Conservation (phyloP, 2,329 filamentous ascomycete species). For the Gaeumannomyces sp. region DNA sequence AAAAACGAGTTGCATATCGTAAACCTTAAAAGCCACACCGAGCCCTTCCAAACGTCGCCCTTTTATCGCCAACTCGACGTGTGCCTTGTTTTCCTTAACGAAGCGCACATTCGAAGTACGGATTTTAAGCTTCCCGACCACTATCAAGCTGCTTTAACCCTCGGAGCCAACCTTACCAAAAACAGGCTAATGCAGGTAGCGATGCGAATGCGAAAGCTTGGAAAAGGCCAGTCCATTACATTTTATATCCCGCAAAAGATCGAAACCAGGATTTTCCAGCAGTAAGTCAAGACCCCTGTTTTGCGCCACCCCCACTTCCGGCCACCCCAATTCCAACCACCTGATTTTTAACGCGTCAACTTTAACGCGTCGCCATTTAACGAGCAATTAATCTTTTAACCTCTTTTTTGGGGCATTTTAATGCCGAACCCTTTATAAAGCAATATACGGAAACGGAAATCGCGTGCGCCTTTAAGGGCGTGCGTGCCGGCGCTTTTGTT, state of each 20-base stretch:
- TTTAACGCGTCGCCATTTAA: too few relatives aligned
- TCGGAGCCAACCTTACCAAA: constrained; percentile 61
- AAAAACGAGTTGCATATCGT: constrained; percentile 49
- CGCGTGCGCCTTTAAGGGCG: too few relatives aligned
- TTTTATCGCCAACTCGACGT: constrained; percentile 48
- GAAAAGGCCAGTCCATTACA: constrained; percentile 56
- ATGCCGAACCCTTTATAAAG: too few relatives aligned
- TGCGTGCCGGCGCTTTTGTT: too few relatives aligned
- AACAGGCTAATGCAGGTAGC: constrained; percentile 62
- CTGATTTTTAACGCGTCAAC: too few relatives aligned
- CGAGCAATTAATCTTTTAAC: too few relatives aligned
- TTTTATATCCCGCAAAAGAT: constrained; percentile 59
- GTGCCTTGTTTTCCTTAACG: constrained; percentile 64
- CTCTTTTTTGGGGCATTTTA: too few relatives aligned
- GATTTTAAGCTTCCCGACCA: constrained; percentile 55
- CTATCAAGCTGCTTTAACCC: constrained; percentile 60
- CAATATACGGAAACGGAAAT: too few relatives aligned
- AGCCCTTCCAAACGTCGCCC: constrained; percentile 51
- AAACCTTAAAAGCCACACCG: constrained; percentile 37
- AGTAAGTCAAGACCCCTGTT: too few relatives aligned
- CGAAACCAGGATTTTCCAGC: constrained; percentile 39
- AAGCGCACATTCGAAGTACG: constrained; percentile 64
- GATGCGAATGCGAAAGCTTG: constrained; percentile 66
- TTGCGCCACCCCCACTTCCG: too few relatives aligned
- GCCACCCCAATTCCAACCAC: too few relatives aligned